phyloP scores from a whole-genome alignment of 2,329 filamentous ascomycete genomes.

The Aspergillus tubingensis region DNA sequence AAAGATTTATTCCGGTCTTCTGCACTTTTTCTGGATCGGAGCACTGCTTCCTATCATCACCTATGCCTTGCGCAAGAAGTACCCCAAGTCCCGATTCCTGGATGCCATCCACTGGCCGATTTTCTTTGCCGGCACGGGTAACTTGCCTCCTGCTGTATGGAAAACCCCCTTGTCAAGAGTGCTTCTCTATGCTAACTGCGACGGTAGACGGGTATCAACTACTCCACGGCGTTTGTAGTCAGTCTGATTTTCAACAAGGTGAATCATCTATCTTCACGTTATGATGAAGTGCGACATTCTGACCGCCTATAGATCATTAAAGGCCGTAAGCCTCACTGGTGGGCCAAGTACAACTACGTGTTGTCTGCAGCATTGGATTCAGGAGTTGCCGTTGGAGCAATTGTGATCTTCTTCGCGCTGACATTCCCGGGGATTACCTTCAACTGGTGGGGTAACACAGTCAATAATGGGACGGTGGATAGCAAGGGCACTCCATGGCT shows the following conservation, averaged over 20 bases:
- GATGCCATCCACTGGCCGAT: slow-evolving; percentile 28
- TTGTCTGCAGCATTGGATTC: slow-evolving; percentile 38
- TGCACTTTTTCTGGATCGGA: slow-evolving; percentile 55
- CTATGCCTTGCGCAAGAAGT: slow-evolving; percentile 58
- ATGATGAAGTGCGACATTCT: neutral
- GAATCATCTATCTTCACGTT: neutral
- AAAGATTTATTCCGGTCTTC: slow-evolving; percentile 47
- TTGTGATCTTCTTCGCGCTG: slow-evolving; percentile 41
- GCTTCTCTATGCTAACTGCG: neutral
- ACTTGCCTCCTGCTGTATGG: slow-evolving; percentile 27
- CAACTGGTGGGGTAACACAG: slow-evolving; percentile 40
- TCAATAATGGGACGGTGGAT: slow-evolving; percentile 36
- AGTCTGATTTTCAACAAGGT: slow-evolving; percentile 41
- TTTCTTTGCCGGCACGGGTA: slow-evolving; percentile 29
- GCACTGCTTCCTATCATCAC: slow-evolving; percentile 47
- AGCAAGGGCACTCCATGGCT: slow-evolving; percentile 31
- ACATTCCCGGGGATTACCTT: slow-evolving; percentile 35
- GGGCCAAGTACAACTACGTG: slow-evolving; percentile 36
- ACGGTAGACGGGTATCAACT: slow-evolving; percentile 26
- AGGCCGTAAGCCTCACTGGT: slow-evolving; percentile 21
- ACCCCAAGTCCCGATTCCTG: slow-evolving; percentile 51
- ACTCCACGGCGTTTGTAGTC: slow-evolving; percentile 26
- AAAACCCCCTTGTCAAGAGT: neutral
- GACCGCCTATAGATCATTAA: slow-evolving; percentile 14
- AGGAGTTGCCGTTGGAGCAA: slow-evolving; percentile 37